Evolutionary conservation across 2,329 filamentous ascomycete species (phyloP), one percentile per base, ranked within the genome.

Genomic region (Ophiostoma australiae): DNA sequence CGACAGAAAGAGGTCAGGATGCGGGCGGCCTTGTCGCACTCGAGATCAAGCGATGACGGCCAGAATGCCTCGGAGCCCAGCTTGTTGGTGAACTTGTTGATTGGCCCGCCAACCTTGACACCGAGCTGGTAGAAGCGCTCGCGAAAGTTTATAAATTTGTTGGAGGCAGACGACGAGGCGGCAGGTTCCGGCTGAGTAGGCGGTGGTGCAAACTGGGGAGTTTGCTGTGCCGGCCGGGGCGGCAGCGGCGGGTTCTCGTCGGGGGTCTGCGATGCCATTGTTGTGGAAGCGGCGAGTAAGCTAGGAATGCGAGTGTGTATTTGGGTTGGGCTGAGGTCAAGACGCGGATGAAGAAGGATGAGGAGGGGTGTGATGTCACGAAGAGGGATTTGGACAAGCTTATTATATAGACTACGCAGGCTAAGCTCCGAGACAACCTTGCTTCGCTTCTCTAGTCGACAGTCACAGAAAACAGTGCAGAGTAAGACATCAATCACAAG

Each of bases 1-100:
- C 78, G 93, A 82, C 90, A 92, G 79, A 93, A 93, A 73, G 88
- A 90, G 77, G 88, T 86, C 68, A 93, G 79, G 68, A 93, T 93
- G 23, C 90, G 83, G 61, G 91, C 91, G 20, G 90, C 90, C 81
- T 93, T 93, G 80, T 93, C 90, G 76, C 87, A 88, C 80, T 93
- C 91, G 76, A 90, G 89, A 77, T 93, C 90, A 71, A 92, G 81
- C 4, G 87, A 88, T 52, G 89, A 90, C 5, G 90, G 91, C 90
- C 90, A 92, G 77, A 92, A 92, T 4, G 90, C 89, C 79, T 93
- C 90, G 37, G 73, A 75, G 52, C 90, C 90, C 31, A 92, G 82
- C 76, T 87, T 89, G 80, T 92, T 91, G 61, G 87, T 90, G 39
- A 92, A 77, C 71, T 84, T 86, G 77, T 92, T 92, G 75, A 92